Evolutionary conservation across 1,139 yeast species (phyloP), one percentile per base, ranked within the genome.

Genomic region (Suzukiozyma palmioleophila): DNA sequence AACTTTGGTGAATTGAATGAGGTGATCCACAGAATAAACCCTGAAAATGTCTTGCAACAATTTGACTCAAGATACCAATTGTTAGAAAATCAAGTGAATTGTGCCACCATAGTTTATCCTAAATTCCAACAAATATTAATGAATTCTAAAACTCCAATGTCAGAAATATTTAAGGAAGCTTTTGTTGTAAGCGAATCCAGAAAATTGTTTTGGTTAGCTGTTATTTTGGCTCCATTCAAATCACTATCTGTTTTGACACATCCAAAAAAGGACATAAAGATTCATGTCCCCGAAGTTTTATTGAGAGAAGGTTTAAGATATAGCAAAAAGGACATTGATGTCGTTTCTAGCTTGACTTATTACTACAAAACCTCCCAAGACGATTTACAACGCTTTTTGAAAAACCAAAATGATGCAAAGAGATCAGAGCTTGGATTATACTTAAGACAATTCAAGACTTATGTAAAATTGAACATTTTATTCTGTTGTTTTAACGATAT

Each of bases 261-360:
- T 39, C 64, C 69, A 25, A 64, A 67, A 43, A 69, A 64, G 53
- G 45, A 34, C 40, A 75, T 77, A 0, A 18, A 38, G 2, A 39
- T 50, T 3, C 57, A 53, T 29, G 57, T 57, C 8, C 62, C 59
- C 2, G 71, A 64, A 35, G 51, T 70, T 21, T 69, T 85, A 2
- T 58, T 86, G 29, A 73, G 79, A 47, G 89, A 85, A 42, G 92
- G 95, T 0, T 60, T 90, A 32, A 82, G 84, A 51, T 70, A 81
- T 42, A 79, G 89, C 12, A 75, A 76, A 39, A 59, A 61, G 33
- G 83, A 81, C 32, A 78, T 79, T 11, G 79, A 73, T 3, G 60
- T 69, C 10, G 75, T 79, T 1, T 57, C 78, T 1, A 60, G 65
- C 32, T 60, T 79, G 15, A 54, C 61, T 14, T 48, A 47, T 13